Evolutionary conservation across 2,329 filamentous ascomycete species (phyloP).

Genomic region (Rhinocladiella mackenziei): DNA sequence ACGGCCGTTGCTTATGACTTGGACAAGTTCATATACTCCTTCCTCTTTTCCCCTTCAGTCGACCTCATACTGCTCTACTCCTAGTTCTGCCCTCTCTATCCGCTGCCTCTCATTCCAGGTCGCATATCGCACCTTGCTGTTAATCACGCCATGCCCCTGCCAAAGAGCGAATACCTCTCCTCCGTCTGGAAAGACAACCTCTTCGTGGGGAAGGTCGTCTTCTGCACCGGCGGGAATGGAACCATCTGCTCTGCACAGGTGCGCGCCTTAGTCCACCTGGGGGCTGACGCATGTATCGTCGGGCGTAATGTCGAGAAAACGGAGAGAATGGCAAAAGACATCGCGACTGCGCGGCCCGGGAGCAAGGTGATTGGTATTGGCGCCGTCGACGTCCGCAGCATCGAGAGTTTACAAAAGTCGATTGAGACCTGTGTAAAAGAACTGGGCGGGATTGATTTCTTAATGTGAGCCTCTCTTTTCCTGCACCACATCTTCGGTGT

Average conservation of each 20-base stretch:
- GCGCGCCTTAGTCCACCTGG: slow-evolving; percentile 81
- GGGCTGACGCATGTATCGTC: slow-evolving; percentile 89
- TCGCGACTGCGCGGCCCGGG: slow-evolving; percentile 71
- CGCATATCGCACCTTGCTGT: background rate
- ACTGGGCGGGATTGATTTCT: slow-evolving; percentile 83
- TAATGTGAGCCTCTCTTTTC: slow-evolving; percentile 60
- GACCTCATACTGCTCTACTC: too few species aligned
- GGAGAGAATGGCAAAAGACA: slow-evolving; percentile 71
- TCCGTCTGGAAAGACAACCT: slow-evolving; percentile 81
- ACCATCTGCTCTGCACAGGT: slow-evolving; percentile 94
- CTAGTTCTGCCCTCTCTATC: background rate
- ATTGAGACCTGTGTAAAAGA: slow-evolving; percentile 76
- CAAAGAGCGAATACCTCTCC: slow-evolving; percentile 72
- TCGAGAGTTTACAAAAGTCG: slow-evolving; percentile 65
- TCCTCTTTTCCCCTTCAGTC: too few species aligned
- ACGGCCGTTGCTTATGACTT: background rate
- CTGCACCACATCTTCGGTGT: background rate
- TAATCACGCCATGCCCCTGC: slow-evolving; percentile 58
- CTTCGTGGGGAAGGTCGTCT: slow-evolving; percentile 84
- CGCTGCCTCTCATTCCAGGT: background rate
- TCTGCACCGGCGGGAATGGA: slow-evolving; percentile 91
- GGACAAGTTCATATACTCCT: too few species aligned
- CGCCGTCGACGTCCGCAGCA: slow-evolving; percentile 66
- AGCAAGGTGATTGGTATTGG: slow-evolving; percentile 85
- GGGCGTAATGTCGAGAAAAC: slow-evolving; percentile 89